These are phyloP conservation scores for Komagataella mondaviorum DNA, from an alignment of 805 yeast species.

Conservation along the genomic window DNA sequence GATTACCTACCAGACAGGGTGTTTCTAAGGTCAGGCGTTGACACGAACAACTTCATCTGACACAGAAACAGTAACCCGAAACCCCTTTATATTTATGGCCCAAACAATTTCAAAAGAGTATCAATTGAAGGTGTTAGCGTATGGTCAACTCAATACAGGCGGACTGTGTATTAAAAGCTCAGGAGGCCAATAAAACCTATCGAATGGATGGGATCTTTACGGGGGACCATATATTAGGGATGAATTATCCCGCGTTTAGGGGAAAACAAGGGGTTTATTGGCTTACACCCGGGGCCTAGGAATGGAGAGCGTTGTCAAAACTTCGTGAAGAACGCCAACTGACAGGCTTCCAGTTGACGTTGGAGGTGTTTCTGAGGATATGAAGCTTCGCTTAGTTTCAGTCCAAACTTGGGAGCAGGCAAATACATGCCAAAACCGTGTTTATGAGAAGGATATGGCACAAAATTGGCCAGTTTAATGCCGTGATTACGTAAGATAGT, in stretches of 20 bases:
- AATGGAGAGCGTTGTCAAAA: background rate
- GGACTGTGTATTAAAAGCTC: background rate
- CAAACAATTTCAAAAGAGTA: background rate
- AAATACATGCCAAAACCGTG: background rate
- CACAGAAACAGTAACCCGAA: background rate
- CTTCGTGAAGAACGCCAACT: background rate
- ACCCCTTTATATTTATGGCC: background rate
- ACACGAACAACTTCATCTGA: background rate
- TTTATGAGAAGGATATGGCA: background rate
- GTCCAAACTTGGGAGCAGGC: background rate
- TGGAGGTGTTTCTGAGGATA: background rate
- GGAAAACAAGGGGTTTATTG: background rate
- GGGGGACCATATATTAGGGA: background rate
- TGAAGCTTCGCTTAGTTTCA: background rate
- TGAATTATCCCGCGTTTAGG: background rate
- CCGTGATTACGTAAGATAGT: background rate
- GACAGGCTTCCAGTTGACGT: background rate
- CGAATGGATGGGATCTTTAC: background rate
- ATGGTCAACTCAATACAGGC: background rate
- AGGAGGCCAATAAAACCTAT: background rate
- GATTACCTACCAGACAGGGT: background rate
- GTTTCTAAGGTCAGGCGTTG: background rate
- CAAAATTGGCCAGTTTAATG: background rate
- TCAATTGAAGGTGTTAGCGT: background rate
- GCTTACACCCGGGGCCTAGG: background rate